phyloP scores from a whole-genome alignment of 306 rosid genomes.

The Dryas alaskensis region DNA sequence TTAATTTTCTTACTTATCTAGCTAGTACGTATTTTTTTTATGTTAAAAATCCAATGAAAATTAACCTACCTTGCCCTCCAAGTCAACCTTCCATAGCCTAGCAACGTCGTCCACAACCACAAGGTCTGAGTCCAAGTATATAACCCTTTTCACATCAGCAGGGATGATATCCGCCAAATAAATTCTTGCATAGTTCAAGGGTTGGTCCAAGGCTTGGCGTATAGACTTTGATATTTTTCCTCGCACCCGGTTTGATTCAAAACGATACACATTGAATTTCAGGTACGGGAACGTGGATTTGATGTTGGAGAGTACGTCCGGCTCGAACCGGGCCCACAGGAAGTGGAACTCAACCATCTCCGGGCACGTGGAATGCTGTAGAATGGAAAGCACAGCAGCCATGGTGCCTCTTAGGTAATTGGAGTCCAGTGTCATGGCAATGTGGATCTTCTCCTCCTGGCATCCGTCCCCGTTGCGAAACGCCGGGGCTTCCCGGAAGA shows the following conservation, averaged over 20 bases:
- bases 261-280: constrained; percentile 62
- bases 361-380: constrained; percentile 73
- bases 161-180: constrained; percentile 71
- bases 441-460: constrained; percentile 49
- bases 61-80: constrained; percentile 48
- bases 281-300: constrained; percentile 77
- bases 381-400: constrained; percentile 75
- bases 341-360: constrained; percentile 73
- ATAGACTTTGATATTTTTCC: constrained; percentile 75
- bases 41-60: too few species aligned
- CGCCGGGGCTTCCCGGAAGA: constrained; percentile 70
- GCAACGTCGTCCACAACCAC: constrained; percentile 75
- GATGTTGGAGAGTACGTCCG: constrained; percentile 57
- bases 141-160: constrained; percentile 53
- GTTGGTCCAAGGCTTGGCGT: constrained; percentile 83
- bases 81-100: constrained; percentile 69
- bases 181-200: constrained; percentile 75
- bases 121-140: constrained; percentile 76
- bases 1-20: too few species aligned
- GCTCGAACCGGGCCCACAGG: constrained; percentile 62
- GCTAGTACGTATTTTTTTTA: too few species aligned
- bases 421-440: constrained; percentile 80
- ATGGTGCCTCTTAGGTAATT: constrained; percentile 80
- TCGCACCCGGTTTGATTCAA: constrained; percentile 55
- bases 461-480: constrained; percentile 62